These are phyloP conservation scores for Volvariella surrecta DNA, from an alignment of 1,284 basidiomycete genomes.

Conservation along the genomic window DNA sequence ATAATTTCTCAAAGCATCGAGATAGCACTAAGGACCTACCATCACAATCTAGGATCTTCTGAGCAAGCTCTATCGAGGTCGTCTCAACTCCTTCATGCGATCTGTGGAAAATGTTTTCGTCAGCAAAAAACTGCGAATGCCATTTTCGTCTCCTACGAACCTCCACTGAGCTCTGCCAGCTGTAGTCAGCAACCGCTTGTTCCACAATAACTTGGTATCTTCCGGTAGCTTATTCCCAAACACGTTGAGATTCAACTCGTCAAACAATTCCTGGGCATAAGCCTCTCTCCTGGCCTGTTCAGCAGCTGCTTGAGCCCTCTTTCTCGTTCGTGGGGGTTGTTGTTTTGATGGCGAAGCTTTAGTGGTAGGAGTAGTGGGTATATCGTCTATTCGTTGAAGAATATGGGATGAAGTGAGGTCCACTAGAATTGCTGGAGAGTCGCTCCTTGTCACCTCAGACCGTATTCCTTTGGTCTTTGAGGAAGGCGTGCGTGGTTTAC, in stretches of 20 bases:
- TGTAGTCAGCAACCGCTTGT: constrained; percentile 60
- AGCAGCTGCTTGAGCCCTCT: constrained; percentile 35
- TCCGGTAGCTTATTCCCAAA: constrained; percentile 67
- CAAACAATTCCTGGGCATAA: constrained; percentile 66
- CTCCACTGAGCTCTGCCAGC: constrained; percentile 72
- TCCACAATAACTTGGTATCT: constrained; percentile 65
- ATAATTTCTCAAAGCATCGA: not conserved
- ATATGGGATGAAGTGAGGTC: not conserved
- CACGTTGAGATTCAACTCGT: constrained; percentile 74
- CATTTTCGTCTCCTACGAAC: constrained; percentile 23
- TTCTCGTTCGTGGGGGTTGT: constrained; percentile 15
- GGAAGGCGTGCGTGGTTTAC: no score
- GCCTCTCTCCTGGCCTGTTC: constrained; percentile 36
- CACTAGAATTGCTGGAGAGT: no score
- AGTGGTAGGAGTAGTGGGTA: constrained; percentile 6
- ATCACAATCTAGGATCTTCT: constrained; percentile 69
- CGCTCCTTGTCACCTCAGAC: not conserved
- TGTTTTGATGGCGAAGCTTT: constrained; percentile 6
- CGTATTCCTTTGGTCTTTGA: no score
- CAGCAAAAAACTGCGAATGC: not conserved
- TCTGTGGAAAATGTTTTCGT: not conserved
- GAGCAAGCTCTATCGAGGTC: constrained; percentile 64
- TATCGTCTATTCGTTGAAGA: no score
- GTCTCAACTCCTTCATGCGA: constrained; percentile 37
- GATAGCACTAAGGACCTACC: constrained; percentile 31